These are phyloP conservation scores for Penicillium bialowiezense DNA, from an alignment of 495 filamentous ascomycete genomes.

Conservation along the genomic window DNA sequence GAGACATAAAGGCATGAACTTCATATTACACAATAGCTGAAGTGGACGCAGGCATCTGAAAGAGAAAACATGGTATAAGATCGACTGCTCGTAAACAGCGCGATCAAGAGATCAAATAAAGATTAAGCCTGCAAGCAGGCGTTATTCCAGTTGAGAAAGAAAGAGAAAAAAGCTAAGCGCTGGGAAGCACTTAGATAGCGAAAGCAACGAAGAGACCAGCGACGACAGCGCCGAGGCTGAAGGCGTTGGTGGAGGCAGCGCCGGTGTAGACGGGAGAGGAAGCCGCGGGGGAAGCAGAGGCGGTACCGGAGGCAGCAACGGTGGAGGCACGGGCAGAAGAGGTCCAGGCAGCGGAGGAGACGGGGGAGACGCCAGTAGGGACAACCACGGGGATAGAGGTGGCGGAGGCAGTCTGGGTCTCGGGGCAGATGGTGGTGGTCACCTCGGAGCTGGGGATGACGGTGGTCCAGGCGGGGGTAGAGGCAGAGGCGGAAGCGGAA, in stretches of 20 bases:
- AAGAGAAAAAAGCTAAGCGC: neutral
- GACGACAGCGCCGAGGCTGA: conserved; percentile 46
- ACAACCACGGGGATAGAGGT: conserved; percentile 17
- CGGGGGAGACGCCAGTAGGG: conserved; percentile 18
- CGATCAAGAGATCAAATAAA: neutral
- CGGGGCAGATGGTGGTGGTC: conserved; percentile 25
- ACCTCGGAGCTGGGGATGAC: conserved; percentile 21
- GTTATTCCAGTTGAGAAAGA: conserved; percentile 4
- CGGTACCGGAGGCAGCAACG: conserved; percentile 21
- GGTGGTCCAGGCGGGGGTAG: conserved; percentile 3
- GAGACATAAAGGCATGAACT: conserved; percentile 8
- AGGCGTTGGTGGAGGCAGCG: conserved; percentile 45
- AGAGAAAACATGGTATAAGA: conserved; percentile 4
- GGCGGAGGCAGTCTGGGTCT: conserved; percentile 16
- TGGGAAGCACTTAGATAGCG: conserved; percentile 33
- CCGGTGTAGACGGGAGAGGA: conserved; percentile 38
- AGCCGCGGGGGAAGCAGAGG: conserved; percentile 25
- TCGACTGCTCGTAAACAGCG: neutral
- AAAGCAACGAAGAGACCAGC: conserved; percentile 42
- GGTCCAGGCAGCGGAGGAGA: conserved; percentile 12
- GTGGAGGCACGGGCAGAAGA: conserved; percentile 17
- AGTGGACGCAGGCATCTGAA: neutral
- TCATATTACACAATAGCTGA: conserved; percentile 10
- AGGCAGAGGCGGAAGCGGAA: conserved; percentile 14
- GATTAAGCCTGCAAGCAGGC: conserved; percentile 4